Conservation (phyloP, 2,329 filamentous ascomycete species). For the Aspergillus cejpii region DNA sequence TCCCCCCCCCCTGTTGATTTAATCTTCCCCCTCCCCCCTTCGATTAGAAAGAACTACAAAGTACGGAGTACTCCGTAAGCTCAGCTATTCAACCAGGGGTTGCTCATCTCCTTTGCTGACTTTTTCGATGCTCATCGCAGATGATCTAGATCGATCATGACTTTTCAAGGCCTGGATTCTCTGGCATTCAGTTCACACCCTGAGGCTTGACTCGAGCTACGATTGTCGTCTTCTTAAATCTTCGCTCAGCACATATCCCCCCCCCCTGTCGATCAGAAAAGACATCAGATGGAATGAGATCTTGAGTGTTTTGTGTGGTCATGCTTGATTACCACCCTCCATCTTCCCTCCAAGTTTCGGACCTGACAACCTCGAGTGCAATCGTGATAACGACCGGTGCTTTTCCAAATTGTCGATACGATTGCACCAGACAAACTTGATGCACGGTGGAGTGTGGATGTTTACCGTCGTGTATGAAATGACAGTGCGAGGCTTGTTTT, state of each 20-base stretch:
- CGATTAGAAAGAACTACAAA: not conserved
- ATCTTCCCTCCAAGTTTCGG: not conserved
- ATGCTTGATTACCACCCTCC: not conserved
- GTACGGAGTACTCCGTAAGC: not conserved
- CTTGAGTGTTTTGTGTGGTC: not conserved
- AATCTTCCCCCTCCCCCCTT: slow-evolving; percentile 6
- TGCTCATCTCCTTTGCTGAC: not conserved
- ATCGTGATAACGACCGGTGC: not conserved
- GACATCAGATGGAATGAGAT: not conserved
- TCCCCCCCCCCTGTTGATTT: slow-evolving; percentile 4
- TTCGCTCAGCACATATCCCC: not conserved
- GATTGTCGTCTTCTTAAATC: not conserved
- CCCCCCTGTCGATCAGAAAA: not conserved
- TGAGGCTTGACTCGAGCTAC: not conserved
- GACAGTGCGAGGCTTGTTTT: not conserved
- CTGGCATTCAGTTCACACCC: not conserved
- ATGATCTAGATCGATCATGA: not conserved
- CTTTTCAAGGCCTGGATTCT: not conserved
- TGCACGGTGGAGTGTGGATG: not conserved
- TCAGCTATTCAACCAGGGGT: not conserved
- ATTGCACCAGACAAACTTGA: not conserved
- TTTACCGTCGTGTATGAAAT: not conserved
- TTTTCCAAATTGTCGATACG: not conserved
- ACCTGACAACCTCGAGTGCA: not conserved
- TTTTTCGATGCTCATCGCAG: not conserved